phyloP scores from a whole-genome alignment of 441 rosid species.

The Manihot esculenta region DNA sequence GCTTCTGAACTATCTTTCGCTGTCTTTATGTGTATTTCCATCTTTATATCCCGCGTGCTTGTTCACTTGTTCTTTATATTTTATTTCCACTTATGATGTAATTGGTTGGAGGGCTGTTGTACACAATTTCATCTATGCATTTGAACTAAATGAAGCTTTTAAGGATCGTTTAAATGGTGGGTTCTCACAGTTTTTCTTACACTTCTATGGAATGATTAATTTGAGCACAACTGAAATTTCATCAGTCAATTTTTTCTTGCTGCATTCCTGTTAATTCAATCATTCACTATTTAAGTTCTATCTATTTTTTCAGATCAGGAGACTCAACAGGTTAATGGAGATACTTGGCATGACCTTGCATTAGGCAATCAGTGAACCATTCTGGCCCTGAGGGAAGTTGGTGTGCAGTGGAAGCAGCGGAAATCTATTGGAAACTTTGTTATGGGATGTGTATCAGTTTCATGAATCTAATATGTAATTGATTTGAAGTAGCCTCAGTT shows the following conservation, averaged over 20 bases:
- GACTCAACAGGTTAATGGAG: slow-evolving; percentile 58
- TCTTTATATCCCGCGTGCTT: neutral
- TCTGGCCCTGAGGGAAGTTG: slow-evolving; percentile 3
- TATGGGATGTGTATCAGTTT: neutral
- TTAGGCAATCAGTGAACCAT: slow-evolving; percentile 45
- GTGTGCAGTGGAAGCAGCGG: neutral
- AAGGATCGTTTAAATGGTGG: neutral
- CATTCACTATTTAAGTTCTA: neutral
- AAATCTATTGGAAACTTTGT: neutral
- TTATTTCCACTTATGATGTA: neutral
- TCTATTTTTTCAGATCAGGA: slow-evolving; percentile 61
- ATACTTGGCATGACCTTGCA: slow-evolving; percentile 82
- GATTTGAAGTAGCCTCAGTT: neutral
- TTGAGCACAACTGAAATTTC: neutral
- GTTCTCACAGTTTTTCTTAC: neutral
- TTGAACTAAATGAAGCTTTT: neutral
- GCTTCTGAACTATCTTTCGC: neutral
- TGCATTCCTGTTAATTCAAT: neutral
- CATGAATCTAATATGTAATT: neutral
- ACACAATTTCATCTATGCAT: neutral
- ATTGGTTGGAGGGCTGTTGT: neutral
- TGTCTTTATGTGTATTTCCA: neutral
- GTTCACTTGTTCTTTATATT: neutral
- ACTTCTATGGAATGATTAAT: neutral
- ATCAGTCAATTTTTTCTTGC: neutral